Percentiles rank a stretch among this genome's conserved stretches.
These are phyloP conservation scores for Tetrapisispora nanseiensis DNA, from an alignment of 805 yeast species.

Conservation along the genomic window DNA sequence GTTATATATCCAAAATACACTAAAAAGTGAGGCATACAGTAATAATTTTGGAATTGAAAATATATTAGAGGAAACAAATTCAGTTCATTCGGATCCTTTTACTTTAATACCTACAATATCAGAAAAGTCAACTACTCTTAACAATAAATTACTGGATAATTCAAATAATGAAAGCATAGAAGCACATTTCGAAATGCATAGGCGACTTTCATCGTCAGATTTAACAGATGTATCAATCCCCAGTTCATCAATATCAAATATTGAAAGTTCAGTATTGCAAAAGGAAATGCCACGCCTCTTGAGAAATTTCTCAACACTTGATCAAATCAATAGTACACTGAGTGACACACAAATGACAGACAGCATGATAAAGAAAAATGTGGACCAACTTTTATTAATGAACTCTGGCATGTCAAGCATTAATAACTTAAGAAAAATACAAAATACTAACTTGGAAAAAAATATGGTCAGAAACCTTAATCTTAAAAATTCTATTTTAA, in stretches of 20 bases:
- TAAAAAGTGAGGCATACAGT: not conserved
- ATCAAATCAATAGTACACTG: not conserved
- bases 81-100: not conserved
- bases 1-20: slow-evolving; percentile 20
- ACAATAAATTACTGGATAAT: not conserved
- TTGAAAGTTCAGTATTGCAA: slow-evolving; percentile 45
- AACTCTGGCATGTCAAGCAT: not conserved
- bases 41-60: not conserved
- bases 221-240: slow-evolving; percentile 28
- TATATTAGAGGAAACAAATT: not conserved
- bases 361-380: not conserved
- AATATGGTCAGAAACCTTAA: not conserved
- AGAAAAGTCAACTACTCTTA: not conserved
- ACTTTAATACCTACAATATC: not conserved
- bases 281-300: slow-evolving; percentile 58
- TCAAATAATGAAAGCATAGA: not conserved
- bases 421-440: not conserved
- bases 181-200: not conserved
- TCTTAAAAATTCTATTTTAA: not conserved
- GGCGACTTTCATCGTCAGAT: slow-evolving; percentile 17
- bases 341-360: not conserved
- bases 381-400: not conserved
- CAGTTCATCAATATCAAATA: too few species aligned
- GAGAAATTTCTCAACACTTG: slow-evolving; percentile 21
- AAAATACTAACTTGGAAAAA: slow-evolving; percentile 1